Evolutionary conservation across 2,329 filamentous ascomycete genomes (phyloP).

Genomic region (Apiospora malaysiana): DNA sequence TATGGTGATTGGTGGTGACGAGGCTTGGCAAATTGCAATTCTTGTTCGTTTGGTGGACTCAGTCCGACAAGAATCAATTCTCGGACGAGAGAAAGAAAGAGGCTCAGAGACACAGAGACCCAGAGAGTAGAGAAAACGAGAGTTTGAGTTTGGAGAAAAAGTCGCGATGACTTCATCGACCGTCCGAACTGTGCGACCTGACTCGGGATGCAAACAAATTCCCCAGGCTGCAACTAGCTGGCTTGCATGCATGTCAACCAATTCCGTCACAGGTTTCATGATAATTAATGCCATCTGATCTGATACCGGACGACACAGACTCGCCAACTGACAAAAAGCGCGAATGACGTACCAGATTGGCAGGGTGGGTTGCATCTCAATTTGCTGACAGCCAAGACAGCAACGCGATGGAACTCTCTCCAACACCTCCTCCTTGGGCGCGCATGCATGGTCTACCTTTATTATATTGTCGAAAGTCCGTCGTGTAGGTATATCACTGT

Average conservation of each 20-base stretch:
- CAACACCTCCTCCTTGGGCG: too few species aligned
- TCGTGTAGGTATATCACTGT: too few species aligned
- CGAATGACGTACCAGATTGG: not conserved
- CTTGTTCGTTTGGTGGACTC: not conserved
- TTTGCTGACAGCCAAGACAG: not conserved
- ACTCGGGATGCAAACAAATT: not conserved
- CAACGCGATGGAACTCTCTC: constrained; percentile 4
- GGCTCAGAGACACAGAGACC: too few species aligned
- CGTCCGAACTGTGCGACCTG: not conserved
- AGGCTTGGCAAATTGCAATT: not conserved
- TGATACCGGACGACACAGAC: not conserved
- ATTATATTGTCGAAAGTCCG: too few species aligned
- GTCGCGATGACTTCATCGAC: not conserved
- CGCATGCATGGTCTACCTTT: too few species aligned
- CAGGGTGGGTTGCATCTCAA: not conserved
- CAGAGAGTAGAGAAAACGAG: too few species aligned
- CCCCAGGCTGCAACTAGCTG: not conserved
- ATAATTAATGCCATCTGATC: not conserved
- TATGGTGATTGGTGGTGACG: not conserved
- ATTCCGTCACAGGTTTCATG: not conserved
- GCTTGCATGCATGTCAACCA: not conserved
- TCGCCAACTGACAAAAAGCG: too few species aligned
- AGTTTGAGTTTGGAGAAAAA: not conserved
- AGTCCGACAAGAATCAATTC: not conserved
- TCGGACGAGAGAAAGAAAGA: not conserved